These are phyloP conservation scores for Fusarium sp. DNA, from an alignment of 2,329 filamentous ascomycete genomes.

Conservation along the genomic window DNA sequence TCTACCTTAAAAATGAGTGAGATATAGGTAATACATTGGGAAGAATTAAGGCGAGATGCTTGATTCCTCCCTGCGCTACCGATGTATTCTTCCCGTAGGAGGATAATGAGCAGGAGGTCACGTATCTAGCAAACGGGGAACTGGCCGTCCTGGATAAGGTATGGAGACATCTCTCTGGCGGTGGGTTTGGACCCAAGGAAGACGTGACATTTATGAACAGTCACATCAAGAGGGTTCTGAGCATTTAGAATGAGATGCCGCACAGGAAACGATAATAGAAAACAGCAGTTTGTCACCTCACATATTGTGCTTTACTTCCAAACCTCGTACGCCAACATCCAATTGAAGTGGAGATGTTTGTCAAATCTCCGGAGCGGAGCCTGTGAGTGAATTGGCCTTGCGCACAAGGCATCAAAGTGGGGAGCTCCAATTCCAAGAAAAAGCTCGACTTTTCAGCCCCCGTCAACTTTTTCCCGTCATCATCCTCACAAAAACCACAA, in stretches of 20 bases:
- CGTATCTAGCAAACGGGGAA: not conserved
- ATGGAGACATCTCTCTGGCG: not conserved
- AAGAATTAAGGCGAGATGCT: not conserved
- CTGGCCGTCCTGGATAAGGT: too few relatives aligned
- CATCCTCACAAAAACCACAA: constrained; percentile 29
- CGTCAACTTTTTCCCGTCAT: constrained; percentile 26
- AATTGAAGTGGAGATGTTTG: constrained; percentile 1
- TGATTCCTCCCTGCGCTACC: not conserved
- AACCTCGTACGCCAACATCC: not conserved
- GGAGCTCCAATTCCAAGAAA: constrained; percentile 43
- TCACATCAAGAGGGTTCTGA: not conserved
- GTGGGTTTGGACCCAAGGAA: not conserved
- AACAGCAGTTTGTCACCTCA: not conserved
- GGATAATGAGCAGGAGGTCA: not conserved
- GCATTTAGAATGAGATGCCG: not conserved
- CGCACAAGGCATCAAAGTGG: constrained; percentile 49
- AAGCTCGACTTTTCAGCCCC: constrained; percentile 37
- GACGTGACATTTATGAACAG: not conserved
- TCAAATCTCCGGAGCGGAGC: constrained; percentile 11
- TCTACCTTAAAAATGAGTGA: not conserved
- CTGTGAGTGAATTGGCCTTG: constrained; percentile 37
- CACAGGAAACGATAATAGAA: not conserved
- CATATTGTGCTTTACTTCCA: not conserved
- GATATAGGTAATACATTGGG: not conserved
- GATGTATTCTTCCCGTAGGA: not conserved